Percentiles rank a stretch among this genome's conserved stretches.
phyloP scores from a whole-genome alignment of 495 filamentous ascomycete species.

The Penicillium macrosclerotiorum region DNA sequence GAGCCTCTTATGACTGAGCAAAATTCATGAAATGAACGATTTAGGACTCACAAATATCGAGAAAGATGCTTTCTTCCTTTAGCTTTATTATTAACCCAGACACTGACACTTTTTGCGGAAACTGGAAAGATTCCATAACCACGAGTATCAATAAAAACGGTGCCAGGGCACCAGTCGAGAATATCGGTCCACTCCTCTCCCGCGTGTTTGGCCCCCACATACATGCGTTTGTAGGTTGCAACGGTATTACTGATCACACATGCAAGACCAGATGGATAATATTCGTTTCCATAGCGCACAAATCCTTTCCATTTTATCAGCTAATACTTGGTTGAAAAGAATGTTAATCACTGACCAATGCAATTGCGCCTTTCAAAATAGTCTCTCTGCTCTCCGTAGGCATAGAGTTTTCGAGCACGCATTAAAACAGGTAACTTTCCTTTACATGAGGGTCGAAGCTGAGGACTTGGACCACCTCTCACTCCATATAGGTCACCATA shows the following conservation, averaged over 20 bases:
- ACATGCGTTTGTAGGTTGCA: constrained; percentile 54
- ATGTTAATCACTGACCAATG: constrained; percentile 53
- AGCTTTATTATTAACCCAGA: constrained; percentile 54
- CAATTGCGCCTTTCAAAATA: constrained; percentile 66
- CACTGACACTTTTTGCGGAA: constrained; percentile 52
- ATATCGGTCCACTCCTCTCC: constrained; percentile 66
- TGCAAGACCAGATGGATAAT: constrained; percentile 52
- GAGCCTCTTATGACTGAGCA: no score
- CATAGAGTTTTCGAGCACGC: constrained; percentile 65
- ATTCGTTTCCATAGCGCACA: constrained; percentile 58
- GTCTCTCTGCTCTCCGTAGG: constrained; percentile 65
- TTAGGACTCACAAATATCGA: constrained; percentile 19
- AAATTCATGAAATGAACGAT: no score
- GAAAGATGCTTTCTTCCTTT: constrained; percentile 11
- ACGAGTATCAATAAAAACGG: constrained; percentile 51
- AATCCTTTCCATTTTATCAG: constrained; percentile 35
- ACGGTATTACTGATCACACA: constrained; percentile 56
- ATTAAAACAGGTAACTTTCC: constrained; percentile 58
- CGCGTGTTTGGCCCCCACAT: constrained; percentile 57
- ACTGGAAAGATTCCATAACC: constrained; percentile 58
- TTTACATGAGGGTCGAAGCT: constrained; percentile 52
- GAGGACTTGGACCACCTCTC: constrained; percentile 38
- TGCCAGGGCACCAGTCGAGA: constrained; percentile 45
- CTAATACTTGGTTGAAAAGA: not conserved
- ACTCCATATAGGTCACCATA: constrained; percentile 75